phyloP scores from a whole-genome alignment of 441 rosid species.

The Pelargonium citronellum region DNA sequence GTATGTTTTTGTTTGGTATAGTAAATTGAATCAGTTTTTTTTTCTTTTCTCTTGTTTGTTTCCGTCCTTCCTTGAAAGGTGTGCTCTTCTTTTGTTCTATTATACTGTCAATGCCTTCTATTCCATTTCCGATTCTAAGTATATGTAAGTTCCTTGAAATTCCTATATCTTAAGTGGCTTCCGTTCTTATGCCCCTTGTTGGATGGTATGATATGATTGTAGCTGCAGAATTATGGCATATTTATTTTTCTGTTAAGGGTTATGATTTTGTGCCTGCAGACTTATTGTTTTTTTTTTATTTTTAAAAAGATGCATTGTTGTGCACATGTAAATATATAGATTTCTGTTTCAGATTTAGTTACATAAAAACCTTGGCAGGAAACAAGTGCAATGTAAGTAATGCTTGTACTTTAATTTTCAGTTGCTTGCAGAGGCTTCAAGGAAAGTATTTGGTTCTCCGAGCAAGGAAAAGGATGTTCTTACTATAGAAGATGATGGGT shows the following conservation, averaged over 20 bases:
- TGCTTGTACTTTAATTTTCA: slow-evolving; percentile 34
- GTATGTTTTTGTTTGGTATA: neutral
- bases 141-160: neutral
- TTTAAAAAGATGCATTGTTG: too few species aligned
- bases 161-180: neutral
- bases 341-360: neutral
- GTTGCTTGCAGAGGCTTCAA: slow-evolving; percentile 98
- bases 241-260: neutral
- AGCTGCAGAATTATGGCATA: neutral
- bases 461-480: slow-evolving; percentile 47
- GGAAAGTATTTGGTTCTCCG: slow-evolving; percentile 62
- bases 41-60: neutral
- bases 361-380: neutral
- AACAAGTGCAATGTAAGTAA: slow-evolving; percentile 1
- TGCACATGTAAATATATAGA: neutral
- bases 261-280: neutral
- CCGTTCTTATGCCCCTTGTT: neutral
- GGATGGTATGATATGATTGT: neutral
- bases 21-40: neutral
- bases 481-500: slow-evolving; percentile 60
- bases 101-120: neutral
- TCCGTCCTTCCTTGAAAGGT: neutral
- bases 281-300: too few species aligned
- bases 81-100: neutral
- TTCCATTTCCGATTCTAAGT: neutral